Evolutionary conservation across 345 rosid species (phyloP).

Genomic region (Arabidopsis suecica): DNA sequence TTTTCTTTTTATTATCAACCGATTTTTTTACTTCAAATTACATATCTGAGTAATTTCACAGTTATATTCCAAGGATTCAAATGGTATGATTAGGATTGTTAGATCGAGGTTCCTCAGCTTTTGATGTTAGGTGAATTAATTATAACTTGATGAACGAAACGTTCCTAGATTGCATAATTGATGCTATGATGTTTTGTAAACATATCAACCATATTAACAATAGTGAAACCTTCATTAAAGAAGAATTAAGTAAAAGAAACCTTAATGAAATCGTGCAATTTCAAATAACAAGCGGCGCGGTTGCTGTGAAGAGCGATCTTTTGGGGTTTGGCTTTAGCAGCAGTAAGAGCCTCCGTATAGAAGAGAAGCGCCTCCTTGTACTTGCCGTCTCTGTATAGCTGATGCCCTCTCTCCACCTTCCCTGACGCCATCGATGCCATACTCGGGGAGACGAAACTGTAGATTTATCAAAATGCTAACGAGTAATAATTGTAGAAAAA

Average conservation of each 20-base stretch:
- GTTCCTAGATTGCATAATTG: too few relatives aligned
- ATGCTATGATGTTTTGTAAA: too few relatives aligned
- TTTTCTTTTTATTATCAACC: too few relatives aligned
- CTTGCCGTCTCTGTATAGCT: slow-evolving; percentile 78
- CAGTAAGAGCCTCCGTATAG: slow-evolving; percentile 76
- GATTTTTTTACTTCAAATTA: too few relatives aligned
- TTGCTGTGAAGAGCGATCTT: slow-evolving; percentile 94
- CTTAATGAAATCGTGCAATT: slow-evolving; percentile 78
- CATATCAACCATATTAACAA: too few relatives aligned
- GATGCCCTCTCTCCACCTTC: slow-evolving; percentile 88
- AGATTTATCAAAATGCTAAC: neutral
- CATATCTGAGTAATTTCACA: too few relatives aligned
- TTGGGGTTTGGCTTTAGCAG: slow-evolving; percentile 74
- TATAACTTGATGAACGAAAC: too few relatives aligned
- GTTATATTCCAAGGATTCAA: too few relatives aligned
- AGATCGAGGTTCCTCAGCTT: too few relatives aligned
- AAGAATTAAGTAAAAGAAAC: slow-evolving; percentile 35
- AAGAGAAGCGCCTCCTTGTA: slow-evolving; percentile 70
- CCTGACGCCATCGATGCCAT: slow-evolving; percentile 59
- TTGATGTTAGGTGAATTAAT: too few relatives aligned
- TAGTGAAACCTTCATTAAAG: too few relatives aligned
- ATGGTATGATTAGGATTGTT: too few relatives aligned
- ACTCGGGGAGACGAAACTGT: neutral
- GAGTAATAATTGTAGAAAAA: neutral
- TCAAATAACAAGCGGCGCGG: slow-evolving; percentile 91